Conservation (phyloP, 1,284 basidiomycete genomes). For the Gymnopus androsaceus region DNA sequence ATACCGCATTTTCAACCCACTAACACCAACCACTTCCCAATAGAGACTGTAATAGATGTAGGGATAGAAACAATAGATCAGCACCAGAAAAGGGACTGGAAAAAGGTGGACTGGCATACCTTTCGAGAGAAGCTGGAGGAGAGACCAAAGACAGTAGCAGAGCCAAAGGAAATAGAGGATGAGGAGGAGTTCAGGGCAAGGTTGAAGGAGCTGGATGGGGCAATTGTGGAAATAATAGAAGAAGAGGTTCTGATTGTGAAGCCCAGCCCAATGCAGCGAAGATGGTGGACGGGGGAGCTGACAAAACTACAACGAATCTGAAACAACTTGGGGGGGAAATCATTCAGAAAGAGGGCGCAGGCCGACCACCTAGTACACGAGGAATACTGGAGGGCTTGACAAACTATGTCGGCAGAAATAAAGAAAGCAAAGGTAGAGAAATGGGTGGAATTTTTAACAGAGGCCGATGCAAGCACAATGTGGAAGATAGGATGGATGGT, state of each 20-base stretch:
- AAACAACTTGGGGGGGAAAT: neutral
- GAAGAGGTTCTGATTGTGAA: neutral
- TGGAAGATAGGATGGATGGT: neutral
- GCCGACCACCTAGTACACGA: neutral
- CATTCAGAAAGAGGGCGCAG: neutral
- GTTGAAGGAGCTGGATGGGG: neutral
- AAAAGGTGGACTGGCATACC: slow-evolving; percentile 25
- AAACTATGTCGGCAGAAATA: neutral
- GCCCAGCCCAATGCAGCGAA: neutral
- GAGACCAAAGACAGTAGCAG: neutral
- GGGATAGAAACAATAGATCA: neutral
- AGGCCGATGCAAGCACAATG: neutral
- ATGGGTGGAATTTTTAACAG: neutral
- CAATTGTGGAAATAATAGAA: neutral
- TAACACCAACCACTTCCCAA: slow-evolving; percentile 25
- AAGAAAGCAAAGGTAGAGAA: neutral
- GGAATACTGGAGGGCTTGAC: neutral
- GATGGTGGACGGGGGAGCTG: neutral
- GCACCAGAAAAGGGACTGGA: slow-evolving; percentile 21
- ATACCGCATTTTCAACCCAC: slow-evolving; percentile 6
- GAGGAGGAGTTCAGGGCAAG: neutral
- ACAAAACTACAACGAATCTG: neutral
- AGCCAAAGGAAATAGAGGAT: neutral
- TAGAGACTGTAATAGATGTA: slow-evolving; percentile 14
- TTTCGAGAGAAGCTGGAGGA: slow-evolving; percentile 16